Evolutionary conservation across 257 asterid genomes (phyloP), one percentile per base, ranked within the genome.

Genomic region (Leonotis leonurus): DNA sequence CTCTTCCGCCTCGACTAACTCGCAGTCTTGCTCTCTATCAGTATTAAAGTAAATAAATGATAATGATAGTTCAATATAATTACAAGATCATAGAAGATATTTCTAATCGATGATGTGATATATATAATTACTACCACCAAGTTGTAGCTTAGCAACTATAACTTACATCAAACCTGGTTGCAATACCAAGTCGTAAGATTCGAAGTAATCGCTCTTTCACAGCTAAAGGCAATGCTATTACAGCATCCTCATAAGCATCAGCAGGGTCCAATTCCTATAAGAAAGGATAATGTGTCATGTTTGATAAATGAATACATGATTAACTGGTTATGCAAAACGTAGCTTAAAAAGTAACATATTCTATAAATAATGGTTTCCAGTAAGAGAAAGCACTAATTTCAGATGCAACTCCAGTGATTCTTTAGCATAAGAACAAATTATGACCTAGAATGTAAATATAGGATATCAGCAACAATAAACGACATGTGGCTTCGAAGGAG

Each of bases 171-270:
- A 75, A 82, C 70, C 94, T 76, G 59, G 90, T 81, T 26, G 96
- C 98, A 72, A 91, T 84, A 53, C 95, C 90, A 77, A 85, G 95
- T 56, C 96, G 83, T 21, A 91, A 74, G 69, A 91, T 84, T 73
- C 92, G 83, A 71, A 88, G 91, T 62, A 91, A 72, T 24, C 98
- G 98, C 79, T 91, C 95, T 73, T 81, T 86, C 69, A 88, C 85
- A 62, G 83, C 76, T 43, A 56, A 71, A 51, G 98, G 92, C 75
- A 91, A 73, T 52, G 92, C 82, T 67, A 86, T 62, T 64, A 88
- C 92, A 16, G 94, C 95, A 57, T 74, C 88, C 82, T 88, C 96
- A 53, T 88, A 91, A 56, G 98, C 83, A 70, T 91, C 96, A 51
- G 62, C 76, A 56, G 75, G 67, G 62, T 63, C 82, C 66, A 71